Evolutionary conservation across 106 monocot genomes (phyloP), one percentile per base, ranked within the genome.

Genomic region (Phalaenopsis equestris): DNA sequence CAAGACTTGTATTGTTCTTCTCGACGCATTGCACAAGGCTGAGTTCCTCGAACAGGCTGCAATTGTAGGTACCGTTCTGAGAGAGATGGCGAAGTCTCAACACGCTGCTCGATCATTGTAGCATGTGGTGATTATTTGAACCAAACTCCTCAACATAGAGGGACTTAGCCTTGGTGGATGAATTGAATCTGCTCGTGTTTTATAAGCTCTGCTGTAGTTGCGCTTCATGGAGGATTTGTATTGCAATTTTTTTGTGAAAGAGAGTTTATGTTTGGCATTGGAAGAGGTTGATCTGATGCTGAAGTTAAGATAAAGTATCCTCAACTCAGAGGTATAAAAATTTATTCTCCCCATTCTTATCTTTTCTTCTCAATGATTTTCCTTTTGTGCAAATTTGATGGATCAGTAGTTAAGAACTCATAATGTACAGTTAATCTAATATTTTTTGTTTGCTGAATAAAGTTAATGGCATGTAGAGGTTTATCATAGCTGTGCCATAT

Each of bases 1-100:
- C 36, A 99, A 95, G 75, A 83, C 91, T 42, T 99, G 99, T 73
- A 84, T 95, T 83, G 83, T 89, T 83, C 95, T 99, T 83, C 84
- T 99, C 11, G 99, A 99, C 81, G 88, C 91, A 42, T 79, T 99
- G 84, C 89, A 95, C 79, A 99, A 86, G 74, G 90, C 94, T 47
- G 99, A 99, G 67, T 95, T 89, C 67, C 90, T 95, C 73, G 93
- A 95, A 80, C 89, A 95, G 41, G 95, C 99, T 72, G 99, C 91
- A 1, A 89, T 95, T 81, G 91, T 99, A 77, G 95, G 95, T 83
- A 93, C 95, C 82, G 93, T 95, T 21, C 80, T 99, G 75, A 93
- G 91, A 57, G 95, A 93, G 83, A 99, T 99, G 93, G 99, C 95
- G 15, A 99, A 95, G 85, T 95, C 99, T 12, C 95, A 93, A 73